phyloP scores from a whole-genome alignment of 768 basidiomycete genomes.

The Pulveroboletus frians region DNA sequence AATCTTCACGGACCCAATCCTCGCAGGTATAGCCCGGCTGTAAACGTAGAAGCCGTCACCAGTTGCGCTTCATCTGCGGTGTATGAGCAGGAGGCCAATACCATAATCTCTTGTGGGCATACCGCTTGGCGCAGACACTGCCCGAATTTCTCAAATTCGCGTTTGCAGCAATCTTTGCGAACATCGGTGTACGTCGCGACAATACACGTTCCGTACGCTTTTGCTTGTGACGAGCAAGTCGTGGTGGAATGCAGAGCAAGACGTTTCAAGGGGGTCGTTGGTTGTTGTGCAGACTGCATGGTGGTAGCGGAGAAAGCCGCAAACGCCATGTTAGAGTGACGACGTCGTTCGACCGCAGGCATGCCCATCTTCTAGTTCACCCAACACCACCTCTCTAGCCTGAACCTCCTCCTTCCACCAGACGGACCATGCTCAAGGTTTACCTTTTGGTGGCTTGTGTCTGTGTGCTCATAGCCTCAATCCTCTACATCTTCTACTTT shows the following conservation, averaged over 20 bases:
- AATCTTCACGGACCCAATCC: constrained; percentile 10
- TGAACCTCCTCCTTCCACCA: not conserved
- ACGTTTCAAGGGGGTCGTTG: constrained; percentile 48
- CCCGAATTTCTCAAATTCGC: constrained; percentile 81
- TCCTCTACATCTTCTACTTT: constrained; percentile 88
- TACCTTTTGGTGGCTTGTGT: constrained; percentile 62
- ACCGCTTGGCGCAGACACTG: constrained; percentile 78
- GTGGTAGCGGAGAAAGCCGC: constrained; percentile 4
- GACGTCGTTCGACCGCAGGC: not conserved
- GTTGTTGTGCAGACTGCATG: constrained; percentile 26
- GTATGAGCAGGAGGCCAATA: not conserved
- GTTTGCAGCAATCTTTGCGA: constrained; percentile 74
- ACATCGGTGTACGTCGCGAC: constrained; percentile 79
- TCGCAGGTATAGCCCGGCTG: constrained; percentile 3
- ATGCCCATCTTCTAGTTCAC: constrained; percentile 5
- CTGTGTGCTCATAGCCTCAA: constrained; percentile 46
- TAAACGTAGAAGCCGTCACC: constrained; percentile 30
- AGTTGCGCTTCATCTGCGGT: constrained; percentile 52
- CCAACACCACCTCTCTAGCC: not conserved
- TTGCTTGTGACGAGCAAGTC: constrained; percentile 68
- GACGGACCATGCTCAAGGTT: constrained; percentile 45
- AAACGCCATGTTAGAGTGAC: not conserved
- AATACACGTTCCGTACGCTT: constrained; percentile 86
- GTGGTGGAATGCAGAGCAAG: constrained; percentile 68
- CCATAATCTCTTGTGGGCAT: constrained; percentile 29